Conservation (phyloP, 179 eudicot genomes). For the Actinidia polygama region DNA sequence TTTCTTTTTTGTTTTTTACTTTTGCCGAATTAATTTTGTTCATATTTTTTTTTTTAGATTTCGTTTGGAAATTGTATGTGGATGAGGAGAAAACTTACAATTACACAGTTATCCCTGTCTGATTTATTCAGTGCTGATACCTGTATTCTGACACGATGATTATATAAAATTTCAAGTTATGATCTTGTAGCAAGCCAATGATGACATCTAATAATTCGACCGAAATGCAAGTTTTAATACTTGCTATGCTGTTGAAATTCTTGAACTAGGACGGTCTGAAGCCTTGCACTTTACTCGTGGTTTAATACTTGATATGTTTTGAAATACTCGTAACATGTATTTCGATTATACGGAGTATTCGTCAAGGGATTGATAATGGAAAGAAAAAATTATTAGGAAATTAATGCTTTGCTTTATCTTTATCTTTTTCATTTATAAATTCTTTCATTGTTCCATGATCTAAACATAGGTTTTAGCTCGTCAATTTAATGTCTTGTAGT, state of each 20-base stretch:
- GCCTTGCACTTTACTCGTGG: neutral
- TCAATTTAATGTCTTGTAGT: neutral
- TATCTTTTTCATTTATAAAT: neutral
- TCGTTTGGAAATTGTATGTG: too few species aligned
- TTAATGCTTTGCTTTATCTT: neutral
- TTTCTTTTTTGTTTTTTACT: too few species aligned
- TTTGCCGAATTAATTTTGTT: neutral
- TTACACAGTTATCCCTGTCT: too few species aligned
- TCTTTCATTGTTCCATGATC: neutral
- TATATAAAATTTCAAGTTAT: too few species aligned
- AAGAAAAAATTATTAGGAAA: neutral
- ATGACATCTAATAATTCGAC: slow-evolving; percentile 9
- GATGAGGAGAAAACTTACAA: too few species aligned
- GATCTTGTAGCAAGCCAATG: neutral
- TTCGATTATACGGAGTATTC: too few species aligned
- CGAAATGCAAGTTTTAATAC: slow-evolving; percentile 20
- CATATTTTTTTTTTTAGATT: neutral
- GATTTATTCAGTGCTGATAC: too few species aligned
- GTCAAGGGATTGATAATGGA: neutral
- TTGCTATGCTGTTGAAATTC: slow-evolving; percentile 21
- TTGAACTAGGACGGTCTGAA: slow-evolving; percentile 41
- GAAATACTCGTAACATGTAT: too few species aligned
- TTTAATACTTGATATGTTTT: neutral
- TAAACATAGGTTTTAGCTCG: neutral
- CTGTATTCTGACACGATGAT: too few species aligned